Evolutionary conservation across 495 filamentous ascomycete genomes (phyloP).

Genomic region (Parathielavia hyrcaniae): DNA sequence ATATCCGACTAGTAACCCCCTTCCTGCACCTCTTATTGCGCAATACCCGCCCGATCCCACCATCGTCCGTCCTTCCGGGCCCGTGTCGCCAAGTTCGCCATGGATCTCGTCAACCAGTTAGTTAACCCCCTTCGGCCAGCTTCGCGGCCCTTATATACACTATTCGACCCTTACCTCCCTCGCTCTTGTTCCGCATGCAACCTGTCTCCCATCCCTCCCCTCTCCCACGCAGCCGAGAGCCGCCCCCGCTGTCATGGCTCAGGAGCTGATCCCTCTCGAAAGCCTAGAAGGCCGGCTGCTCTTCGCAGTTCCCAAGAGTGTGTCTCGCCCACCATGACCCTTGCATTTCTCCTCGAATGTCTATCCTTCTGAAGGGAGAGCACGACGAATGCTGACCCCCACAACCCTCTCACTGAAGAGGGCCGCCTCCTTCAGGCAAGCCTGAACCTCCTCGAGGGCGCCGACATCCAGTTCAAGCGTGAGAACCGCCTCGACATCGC

Average conservation of each 20-base stretch:
- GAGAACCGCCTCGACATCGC: slow-evolving; percentile 93
- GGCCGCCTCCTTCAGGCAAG: slow-evolving; percentile 79
- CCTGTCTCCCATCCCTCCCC: background rate
- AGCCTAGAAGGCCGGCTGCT: slow-evolving; percentile 89
- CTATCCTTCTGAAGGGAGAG: background rate
- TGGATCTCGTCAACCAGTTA: slow-evolving; percentile 85
- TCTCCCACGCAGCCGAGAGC: slow-evolving; percentile 6
- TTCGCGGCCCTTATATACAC: background rate
- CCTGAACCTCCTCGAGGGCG: slow-evolving; percentile 83
- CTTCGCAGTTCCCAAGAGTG: slow-evolving; percentile 96
- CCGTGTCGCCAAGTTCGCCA: slow-evolving; percentile 30
- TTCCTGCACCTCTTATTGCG: slow-evolving; percentile 11
- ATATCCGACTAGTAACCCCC: slow-evolving; percentile 14
- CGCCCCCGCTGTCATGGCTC: slow-evolving; percentile 23
- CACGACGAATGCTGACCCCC: slow-evolving; percentile 4
- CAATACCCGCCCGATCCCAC: slow-evolving; percentile 4
- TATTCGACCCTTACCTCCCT: background rate
- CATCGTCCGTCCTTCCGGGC: background rate
- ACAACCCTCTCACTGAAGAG: slow-evolving; percentile 49
- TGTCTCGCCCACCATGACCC: slow-evolving; percentile 35
- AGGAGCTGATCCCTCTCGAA: slow-evolving; percentile 32
- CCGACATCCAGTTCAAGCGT: slow-evolving; percentile 91
- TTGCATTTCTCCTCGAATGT: background rate
- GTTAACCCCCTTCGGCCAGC: slow-evolving; percentile 30
- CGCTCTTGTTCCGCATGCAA: background rate